phyloP scores from a whole-genome alignment of 768 basidiomycete genomes.

The Clathrus columnatus region DNA sequence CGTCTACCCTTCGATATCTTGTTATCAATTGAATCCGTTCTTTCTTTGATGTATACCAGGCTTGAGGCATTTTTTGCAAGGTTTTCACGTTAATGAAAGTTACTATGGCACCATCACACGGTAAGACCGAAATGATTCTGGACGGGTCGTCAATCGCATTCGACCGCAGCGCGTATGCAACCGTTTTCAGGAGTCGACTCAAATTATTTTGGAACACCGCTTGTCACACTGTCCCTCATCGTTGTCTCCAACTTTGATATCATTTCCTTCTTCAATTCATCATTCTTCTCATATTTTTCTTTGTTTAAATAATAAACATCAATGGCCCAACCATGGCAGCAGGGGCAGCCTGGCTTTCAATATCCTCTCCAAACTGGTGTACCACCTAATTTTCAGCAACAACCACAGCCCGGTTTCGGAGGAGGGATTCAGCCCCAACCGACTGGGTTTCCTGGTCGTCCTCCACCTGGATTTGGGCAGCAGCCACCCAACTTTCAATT shows the following conservation, averaged over 20 bases:
- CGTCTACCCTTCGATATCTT: too few species aligned
- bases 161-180: too few species aligned
- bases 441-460: slow-evolving; percentile 41
- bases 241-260: background rate
- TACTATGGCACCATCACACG: background rate
- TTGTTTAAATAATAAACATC: background rate
- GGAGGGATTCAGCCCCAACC: slow-evolving; percentile 50
- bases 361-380: slow-evolving; percentile 70
- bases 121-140: background rate
- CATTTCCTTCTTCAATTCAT: background rate
- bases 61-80: too few species aligned
- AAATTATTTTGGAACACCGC: background rate
- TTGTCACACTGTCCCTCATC: background rate
- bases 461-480: slow-evolving; percentile 17
- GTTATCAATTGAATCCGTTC: too few species aligned
- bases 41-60: too few species aligned
- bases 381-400: slow-evolving; percentile 24
- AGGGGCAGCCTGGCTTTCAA: slow-evolving; percentile 57
- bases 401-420: slow-evolving; percentile 19
- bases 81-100: too few species aligned
- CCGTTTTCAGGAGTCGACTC: too few species aligned
- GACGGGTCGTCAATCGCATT: too few species aligned
- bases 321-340: slow-evolving; percentile 70
- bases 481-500: background rate
- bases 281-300: background rate